These are phyloP conservation scores for Biscogniauxia sp. DNA, from an alignment of 2,329 filamentous ascomycete species.

Conservation along the genomic window DNA sequence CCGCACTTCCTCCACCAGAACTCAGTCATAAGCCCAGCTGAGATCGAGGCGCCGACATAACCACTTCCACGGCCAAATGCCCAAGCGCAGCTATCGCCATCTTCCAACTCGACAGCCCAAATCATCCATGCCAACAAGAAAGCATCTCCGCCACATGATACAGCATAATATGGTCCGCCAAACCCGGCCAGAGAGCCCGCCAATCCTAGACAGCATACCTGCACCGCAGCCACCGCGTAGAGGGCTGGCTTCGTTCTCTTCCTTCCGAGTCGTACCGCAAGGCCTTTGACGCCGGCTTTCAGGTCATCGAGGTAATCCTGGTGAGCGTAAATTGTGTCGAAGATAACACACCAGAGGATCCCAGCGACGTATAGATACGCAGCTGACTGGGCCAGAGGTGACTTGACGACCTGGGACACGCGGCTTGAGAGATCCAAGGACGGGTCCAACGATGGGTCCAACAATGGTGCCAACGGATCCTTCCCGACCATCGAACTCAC, in stretches of 20 bases:
- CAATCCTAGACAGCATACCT: slow-evolving; percentile 1
- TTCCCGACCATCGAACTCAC: slow-evolving; percentile 26
- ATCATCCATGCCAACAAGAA: slow-evolving; percentile 2
- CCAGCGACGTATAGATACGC: slow-evolving; percentile 1
- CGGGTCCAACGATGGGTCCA: neutral
- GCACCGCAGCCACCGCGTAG: neutral
- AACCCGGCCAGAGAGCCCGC: slow-evolving; percentile 1
- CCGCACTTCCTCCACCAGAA: neutral
- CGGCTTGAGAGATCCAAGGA: neutral
- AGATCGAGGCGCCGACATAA: neutral
- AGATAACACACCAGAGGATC: slow-evolving; percentile 9
- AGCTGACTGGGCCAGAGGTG: neutral
- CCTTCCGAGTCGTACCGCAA: slow-evolving; percentile 37
- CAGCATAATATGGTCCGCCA: slow-evolving; percentile 1
- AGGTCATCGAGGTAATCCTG: slow-evolving; percentile 49
- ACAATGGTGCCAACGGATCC: slow-evolving; percentile 45
- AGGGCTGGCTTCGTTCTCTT: slow-evolving; percentile 7
- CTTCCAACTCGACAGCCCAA: neutral
- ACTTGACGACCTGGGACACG: neutral
- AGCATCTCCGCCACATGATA: slow-evolving; percentile 4
- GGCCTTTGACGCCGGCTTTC: slow-evolving; percentile 44
- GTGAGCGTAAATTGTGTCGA: slow-evolving; percentile 22
- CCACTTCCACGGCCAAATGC: neutral
- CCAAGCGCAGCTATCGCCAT: slow-evolving; percentile 3
- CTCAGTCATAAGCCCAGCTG: slow-evolving; percentile 1